A percentile compares a stretch with the other conserved stretches of the same genome.
These are phyloP conservation scores for Phytophthora citricola DNA, from an alignment of 352 stramenopile genomes.

Conservation along the genomic window DNA sequence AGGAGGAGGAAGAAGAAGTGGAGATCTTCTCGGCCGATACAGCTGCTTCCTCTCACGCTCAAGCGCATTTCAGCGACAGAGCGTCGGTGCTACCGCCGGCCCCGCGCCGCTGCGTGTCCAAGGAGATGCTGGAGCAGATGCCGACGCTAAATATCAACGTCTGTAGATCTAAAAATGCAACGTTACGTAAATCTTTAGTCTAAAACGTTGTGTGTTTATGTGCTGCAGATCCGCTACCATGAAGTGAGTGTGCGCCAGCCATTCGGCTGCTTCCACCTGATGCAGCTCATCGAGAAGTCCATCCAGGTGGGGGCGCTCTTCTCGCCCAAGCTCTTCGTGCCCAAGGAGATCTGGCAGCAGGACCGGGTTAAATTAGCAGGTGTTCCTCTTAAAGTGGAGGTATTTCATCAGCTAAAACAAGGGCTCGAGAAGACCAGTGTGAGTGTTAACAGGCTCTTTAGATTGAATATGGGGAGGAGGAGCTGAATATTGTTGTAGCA, in stretches of 20 bases:
- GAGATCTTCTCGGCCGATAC: slow-evolving; percentile 26
- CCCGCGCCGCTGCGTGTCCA: slow-evolving; percentile 62
- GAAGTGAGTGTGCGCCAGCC: slow-evolving; percentile 59
- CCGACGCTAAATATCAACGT: slow-evolving; percentile 70
- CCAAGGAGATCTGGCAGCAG: slow-evolving; percentile 86
- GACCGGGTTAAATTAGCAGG: slow-evolving; percentile 69
- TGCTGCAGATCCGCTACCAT: slow-evolving; percentile 58
- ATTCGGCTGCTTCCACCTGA: slow-evolving; percentile 80
- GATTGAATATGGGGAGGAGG: not conserved
- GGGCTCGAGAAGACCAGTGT: slow-evolving; percentile 75
- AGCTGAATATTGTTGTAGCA: slow-evolving; percentile 42
- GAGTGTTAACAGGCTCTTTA: slow-evolving; percentile 9
- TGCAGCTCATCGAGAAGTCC: slow-evolving; percentile 83
- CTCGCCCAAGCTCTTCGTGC: slow-evolving; percentile 74
- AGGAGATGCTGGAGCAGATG: slow-evolving; percentile 78
- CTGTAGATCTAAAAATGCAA: not conserved
- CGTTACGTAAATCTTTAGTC: slow-evolving; percentile 1
- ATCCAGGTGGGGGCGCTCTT: slow-evolving; percentile 80
- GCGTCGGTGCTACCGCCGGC: slow-evolving; percentile 30
- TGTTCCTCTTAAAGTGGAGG: slow-evolving; percentile 64
- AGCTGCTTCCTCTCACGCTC: not conserved
- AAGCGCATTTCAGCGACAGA: slow-evolving; percentile 35
- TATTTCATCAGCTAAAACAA: slow-evolving; percentile 75
- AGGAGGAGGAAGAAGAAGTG: slow-evolving; percentile 37
- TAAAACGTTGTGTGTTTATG: not conserved